Evolutionary conservation across 176 grass and related monocot genomes (phyloP).

Genomic region (Musa schizocarpa): DNA sequence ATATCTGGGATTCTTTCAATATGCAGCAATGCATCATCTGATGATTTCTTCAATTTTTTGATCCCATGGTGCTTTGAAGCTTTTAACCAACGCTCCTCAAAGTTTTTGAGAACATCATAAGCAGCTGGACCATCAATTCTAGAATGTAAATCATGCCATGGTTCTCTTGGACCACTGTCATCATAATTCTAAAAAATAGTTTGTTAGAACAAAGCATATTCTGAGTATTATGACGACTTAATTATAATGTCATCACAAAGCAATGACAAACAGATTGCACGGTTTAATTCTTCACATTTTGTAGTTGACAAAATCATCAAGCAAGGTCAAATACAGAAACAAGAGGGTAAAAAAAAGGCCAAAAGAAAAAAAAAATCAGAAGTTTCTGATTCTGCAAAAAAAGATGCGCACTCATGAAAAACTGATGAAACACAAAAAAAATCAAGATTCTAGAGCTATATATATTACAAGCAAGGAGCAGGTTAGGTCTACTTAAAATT

Average conservation of each 20-base stretch:
- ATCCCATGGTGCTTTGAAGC: slow-evolving; percentile 65
- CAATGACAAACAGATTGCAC: neutral
- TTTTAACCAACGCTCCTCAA: slow-evolving; percentile 89
- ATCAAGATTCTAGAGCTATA: neutral
- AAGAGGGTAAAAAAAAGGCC: neutral
- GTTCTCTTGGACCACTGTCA: slow-evolving; percentile 78
- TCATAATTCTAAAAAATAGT: slow-evolving; percentile 24
- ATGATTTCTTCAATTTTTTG: slow-evolving; percentile 57
- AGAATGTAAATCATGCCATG: slow-evolving; percentile 97
- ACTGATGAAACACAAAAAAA: neutral
- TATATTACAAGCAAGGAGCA: neutral
- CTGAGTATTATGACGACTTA: neutral
- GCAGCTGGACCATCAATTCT: slow-evolving; percentile 83
- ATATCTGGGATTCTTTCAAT: slow-evolving; percentile 69
- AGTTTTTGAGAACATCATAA: slow-evolving; percentile 84
- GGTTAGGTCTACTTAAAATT: neutral
- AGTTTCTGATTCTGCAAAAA: neutral
- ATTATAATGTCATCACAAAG: neutral
- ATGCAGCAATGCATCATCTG: slow-evolving; percentile 66
- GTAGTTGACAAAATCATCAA: neutral
- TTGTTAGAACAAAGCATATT: neutral
- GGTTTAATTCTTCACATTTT: neutral
- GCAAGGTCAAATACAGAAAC: neutral
- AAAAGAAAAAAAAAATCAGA: too few relatives aligned
- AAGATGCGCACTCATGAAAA: neutral